A percentile compares a stretch with the other conserved stretches of the same genome.
Conservation (phyloP, 169 alveolate species). For the Plasmodium billcollinsi region DNA sequence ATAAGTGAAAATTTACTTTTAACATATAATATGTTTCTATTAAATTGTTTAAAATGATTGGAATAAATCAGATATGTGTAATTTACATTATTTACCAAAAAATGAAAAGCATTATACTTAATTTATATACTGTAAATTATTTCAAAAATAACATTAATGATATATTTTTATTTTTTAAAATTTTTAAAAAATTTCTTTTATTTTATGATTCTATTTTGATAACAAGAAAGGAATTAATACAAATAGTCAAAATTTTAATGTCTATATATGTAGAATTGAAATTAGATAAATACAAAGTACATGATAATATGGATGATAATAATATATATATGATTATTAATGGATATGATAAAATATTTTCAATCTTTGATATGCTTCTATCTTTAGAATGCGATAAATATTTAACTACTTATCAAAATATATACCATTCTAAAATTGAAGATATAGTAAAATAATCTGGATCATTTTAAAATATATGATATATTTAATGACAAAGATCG, state of each 20-base stretch:
- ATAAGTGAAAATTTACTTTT: slow-evolving; percentile 25
- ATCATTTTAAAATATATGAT: slow-evolving; percentile 14
- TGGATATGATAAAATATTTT: slow-evolving; percentile 22
- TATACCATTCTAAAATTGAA: slow-evolving; percentile 53
- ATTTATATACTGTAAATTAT: slow-evolving; percentile 21
- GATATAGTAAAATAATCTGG: slow-evolving; percentile 50
- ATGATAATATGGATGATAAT: not conserved
- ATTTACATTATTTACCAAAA: slow-evolving; percentile 27
- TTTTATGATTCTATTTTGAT: slow-evolving; percentile 7
- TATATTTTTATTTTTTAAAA: slow-evolving; percentile 37
- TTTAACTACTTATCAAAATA: slow-evolving; percentile 43
- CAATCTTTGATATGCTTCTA: slow-evolving; percentile 34
- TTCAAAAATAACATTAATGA: slow-evolving; percentile 34
- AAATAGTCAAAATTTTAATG: slow-evolving; percentile 15
- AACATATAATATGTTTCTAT: slow-evolving; percentile 17
- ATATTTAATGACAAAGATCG: slow-evolving; percentile 38
- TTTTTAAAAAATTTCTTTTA: slow-evolving; percentile 44
- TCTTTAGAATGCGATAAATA: slow-evolving; percentile 54
- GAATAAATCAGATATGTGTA: slow-evolving; percentile 24
- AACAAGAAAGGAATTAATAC: slow-evolving; percentile 31
- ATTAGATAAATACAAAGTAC: not conserved
- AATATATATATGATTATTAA: not conserved
- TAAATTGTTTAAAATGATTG: slow-evolving; percentile 50
- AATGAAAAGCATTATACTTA: slow-evolving; percentile 24
- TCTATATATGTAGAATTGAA: slow-evolving; percentile 34